These are phyloP conservation scores for Debaryomyces coudertii DNA, from an alignment of 1,139 yeast species.

Conservation along the genomic window DNA sequence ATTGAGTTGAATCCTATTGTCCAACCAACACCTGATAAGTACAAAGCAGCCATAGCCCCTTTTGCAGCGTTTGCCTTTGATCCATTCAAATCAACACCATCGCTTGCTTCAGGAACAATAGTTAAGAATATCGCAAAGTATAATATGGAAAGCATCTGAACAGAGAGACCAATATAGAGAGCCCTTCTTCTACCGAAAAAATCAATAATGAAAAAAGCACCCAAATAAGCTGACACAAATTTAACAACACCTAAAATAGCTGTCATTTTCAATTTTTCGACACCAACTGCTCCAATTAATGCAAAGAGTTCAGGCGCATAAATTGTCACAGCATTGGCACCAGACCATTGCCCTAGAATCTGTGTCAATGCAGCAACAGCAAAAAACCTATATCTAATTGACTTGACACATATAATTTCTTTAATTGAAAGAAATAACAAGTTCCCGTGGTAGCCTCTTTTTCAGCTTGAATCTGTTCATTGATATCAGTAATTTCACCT, in stretches of 20 bases:
- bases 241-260: conserved; percentile 54
- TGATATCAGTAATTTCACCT: conserved; percentile 56
- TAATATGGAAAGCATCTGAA: conserved; percentile 33
- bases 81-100: conserved; percentile 30
- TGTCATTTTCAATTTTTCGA: conserved; percentile 46
- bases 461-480: conserved; percentile 47
- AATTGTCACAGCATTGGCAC: conserved; percentile 64
- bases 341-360: conserved; percentile 63
- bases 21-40: conserved; percentile 62
- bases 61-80: conserved; percentile 43
- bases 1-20: conserved; percentile 63
- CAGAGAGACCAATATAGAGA: conserved; percentile 42
- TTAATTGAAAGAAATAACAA: conserved; percentile 28
- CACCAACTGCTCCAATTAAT: conserved; percentile 48
- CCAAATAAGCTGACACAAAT: conserved; percentile 44
- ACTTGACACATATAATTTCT: conserved; percentile 39
- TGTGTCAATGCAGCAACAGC: conserved; percentile 47
- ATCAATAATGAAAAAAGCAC: conserved; percentile 53
- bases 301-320: conserved; percentile 60
- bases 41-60: conserved; percentile 57
- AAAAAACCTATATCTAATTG: conserved; percentile 50
- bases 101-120: conserved; percentile 49
- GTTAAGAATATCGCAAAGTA: conserved; percentile 51
- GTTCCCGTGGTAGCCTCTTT: conserved; percentile 34
- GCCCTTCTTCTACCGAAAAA: conserved; percentile 48